A percentile compares a stretch with the other conserved stretches of the same genome.
Evolutionary conservation across 495 filamentous ascomycete species (phyloP).

Genomic region (Penicillium pulvis): DNA sequence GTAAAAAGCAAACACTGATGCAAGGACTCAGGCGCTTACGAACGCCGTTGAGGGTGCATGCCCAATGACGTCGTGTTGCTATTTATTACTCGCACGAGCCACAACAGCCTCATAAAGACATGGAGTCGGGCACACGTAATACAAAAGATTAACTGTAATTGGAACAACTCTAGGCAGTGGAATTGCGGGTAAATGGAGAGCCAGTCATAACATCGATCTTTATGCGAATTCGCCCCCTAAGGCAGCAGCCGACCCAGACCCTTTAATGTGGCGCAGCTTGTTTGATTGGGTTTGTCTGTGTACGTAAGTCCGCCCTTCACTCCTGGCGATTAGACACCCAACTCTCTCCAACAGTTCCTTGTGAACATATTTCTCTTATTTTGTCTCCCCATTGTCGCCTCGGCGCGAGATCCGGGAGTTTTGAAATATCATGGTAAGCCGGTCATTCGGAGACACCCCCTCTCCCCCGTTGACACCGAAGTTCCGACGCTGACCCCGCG

Average conservation of each 20-base stretch:
- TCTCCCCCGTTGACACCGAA: conserved; percentile 18
- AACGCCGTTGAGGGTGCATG: conserved; percentile 11
- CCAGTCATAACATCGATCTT: background rate
- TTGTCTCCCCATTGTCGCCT: conserved; percentile 38
- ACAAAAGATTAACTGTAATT: background rate
- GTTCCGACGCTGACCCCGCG: conserved; percentile 18
- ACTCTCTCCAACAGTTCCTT: conserved; percentile 20
- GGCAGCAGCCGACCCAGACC: conserved; percentile 21
- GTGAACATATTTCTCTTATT: conserved; percentile 6
- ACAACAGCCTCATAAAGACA: conserved; percentile 13
- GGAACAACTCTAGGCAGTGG: background rate
- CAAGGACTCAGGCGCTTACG: conserved; percentile 8
- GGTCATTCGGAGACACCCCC: background rate
- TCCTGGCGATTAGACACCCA: conserved; percentile 14
- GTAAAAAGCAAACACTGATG: background rate
- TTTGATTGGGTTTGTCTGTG: conserved; percentile 31
- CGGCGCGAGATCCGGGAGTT: conserved; percentile 31
- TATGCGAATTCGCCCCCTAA: conserved; percentile 21
- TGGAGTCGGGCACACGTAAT: background rate
- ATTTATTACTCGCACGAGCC: conserved; percentile 30
- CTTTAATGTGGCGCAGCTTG: conserved; percentile 31
- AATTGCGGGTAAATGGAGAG: background rate
- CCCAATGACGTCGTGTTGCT: conserved; percentile 37
- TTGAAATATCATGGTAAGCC: conserved; percentile 6
- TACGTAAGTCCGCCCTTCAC: conserved; percentile 31